Evolutionary conservation across 768 basidiomycete genomes (phyloP).

Genomic region (Pulveroboletus frians): DNA sequence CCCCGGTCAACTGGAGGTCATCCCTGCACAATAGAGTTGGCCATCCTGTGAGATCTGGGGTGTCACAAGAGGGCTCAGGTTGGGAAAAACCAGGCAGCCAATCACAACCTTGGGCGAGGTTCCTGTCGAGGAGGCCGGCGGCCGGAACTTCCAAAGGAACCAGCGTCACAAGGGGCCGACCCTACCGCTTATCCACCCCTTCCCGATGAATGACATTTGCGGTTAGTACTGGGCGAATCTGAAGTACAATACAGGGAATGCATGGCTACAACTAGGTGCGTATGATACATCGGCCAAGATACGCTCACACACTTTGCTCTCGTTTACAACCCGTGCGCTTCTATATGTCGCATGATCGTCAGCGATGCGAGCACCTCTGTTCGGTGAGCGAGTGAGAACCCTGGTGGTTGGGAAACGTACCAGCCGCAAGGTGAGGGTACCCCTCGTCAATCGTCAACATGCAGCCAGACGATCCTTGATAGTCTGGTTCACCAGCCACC

Average conservation of each 20-base stretch:
- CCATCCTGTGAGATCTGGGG: conserved; percentile 4
- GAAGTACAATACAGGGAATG: conserved; percentile 11
- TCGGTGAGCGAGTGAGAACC: conserved; percentile 10
- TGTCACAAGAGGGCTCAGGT: not conserved
- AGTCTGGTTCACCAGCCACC: conserved; percentile 48
- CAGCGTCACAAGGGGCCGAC: not conserved
- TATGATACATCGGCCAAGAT: conserved; percentile 10
- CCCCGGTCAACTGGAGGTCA: too few species aligned
- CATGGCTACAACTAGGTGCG: conserved; percentile 7
- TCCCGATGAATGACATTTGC: not conserved
- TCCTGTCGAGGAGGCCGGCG: not conserved
- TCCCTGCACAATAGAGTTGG: conserved; percentile 12
- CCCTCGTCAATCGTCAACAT: conserved; percentile 60
- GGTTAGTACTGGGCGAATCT: conserved; percentile 2
- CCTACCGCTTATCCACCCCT: too few species aligned
- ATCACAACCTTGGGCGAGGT: not conserved
- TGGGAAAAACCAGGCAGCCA: not conserved
- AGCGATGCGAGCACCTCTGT: conserved; percentile 58
- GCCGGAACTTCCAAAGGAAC: not conserved
- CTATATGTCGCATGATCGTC: conserved; percentile 62
- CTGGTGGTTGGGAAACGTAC: conserved; percentile 33
- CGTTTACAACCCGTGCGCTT: conserved; percentile 37
- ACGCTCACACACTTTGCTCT: not conserved
- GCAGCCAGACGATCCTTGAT: conserved; percentile 52
- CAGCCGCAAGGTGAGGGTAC: conserved; percentile 50